phyloP scores from a whole-genome alignment of 331 rosid species.

The Rosa hybrid region DNA sequence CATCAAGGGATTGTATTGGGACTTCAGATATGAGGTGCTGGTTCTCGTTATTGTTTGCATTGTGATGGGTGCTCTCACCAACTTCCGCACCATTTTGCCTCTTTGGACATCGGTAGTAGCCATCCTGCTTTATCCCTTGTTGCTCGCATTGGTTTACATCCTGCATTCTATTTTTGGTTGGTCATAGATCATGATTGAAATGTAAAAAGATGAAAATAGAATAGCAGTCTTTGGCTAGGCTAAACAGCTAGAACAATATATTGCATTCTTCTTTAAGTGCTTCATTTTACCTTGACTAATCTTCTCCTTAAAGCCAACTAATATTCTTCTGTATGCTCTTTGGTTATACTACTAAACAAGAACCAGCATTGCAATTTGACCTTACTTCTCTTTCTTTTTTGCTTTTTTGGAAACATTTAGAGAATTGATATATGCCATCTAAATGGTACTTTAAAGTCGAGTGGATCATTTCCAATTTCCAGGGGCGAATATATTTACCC shows the following conservation, averaged over 20 bases:
- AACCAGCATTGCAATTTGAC: not conserved
- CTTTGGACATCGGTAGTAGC: slow-evolving; percentile 81
- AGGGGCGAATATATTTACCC: not conserved
- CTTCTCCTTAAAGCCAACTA: not conserved
- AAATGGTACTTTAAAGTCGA: not conserved
- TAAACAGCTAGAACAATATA: not conserved
- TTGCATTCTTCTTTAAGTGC: not conserved
- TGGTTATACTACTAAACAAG: not conserved
- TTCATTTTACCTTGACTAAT: not conserved
- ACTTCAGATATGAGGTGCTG: slow-evolving; percentile 81
- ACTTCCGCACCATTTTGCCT: slow-evolving; percentile 79
- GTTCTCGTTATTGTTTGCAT: slow-evolving; percentile 67
- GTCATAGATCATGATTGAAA: slow-evolving; percentile 50
- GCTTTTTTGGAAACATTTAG: not conserved
- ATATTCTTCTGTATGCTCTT: not conserved
- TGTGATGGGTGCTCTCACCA: slow-evolving; percentile 60
- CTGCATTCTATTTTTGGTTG: slow-evolving; percentile 78
- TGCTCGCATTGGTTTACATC: slow-evolving; percentile 71
- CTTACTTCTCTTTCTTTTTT: not conserved
- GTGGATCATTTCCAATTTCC: not conserved
- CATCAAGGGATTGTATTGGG: slow-evolving; percentile 73
- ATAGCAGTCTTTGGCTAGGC: not conserved
- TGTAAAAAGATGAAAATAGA: not conserved
- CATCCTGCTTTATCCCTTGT: slow-evolving; percentile 78
- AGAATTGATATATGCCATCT: not conserved